These are phyloP conservation scores for Paraconiothyrium sp. DNA, from an alignment of 2,329 filamentous ascomycete genomes.

Conservation along the genomic window DNA sequence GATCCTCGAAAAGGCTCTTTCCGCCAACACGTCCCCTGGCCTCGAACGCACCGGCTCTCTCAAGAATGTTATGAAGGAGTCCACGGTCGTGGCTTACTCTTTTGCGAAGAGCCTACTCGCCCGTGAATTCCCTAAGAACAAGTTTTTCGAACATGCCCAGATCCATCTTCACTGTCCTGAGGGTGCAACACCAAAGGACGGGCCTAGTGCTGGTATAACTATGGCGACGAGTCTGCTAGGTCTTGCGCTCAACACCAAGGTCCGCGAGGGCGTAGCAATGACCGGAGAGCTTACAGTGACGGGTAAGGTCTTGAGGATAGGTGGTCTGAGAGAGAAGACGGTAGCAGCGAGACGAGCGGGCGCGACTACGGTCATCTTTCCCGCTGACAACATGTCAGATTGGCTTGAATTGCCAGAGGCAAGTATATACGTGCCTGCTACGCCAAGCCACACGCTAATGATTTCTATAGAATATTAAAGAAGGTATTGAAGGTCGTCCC, in stretches of 20 bases:
- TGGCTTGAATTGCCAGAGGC: slow-evolving; percentile 98
- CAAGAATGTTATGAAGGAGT: slow-evolving; percentile 98
- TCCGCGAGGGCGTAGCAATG: slow-evolving; percentile 93
- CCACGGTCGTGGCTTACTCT: slow-evolving; percentile 91
- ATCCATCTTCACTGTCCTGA: slow-evolving; percentile 97
- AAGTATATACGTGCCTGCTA: slow-evolving; percentile 50
- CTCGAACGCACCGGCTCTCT: slow-evolving; percentile 95
- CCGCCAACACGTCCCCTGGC: slow-evolving; percentile 75
- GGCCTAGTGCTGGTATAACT: slow-evolving; percentile 81
- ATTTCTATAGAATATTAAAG: slow-evolving; percentile 86
- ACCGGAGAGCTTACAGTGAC: slow-evolving; percentile 97
- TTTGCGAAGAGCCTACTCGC: slow-evolving; percentile 92
- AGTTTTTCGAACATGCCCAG: slow-evolving; percentile 95
- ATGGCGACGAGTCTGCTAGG: slow-evolving; percentile 96
- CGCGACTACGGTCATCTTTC: slow-evolving; percentile 93
- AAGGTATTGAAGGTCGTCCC: slow-evolving; percentile 89
- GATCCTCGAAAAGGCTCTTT: slow-evolving; percentile 85
- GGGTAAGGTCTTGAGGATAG: slow-evolving; percentile 94
- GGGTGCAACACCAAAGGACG: slow-evolving; percentile 95
- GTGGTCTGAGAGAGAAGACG: slow-evolving; percentile 94
- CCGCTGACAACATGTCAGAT: slow-evolving; percentile 92
- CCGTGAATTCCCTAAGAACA: slow-evolving; percentile 84
- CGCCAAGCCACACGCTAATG: slow-evolving; percentile 26
- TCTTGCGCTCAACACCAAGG: slow-evolving; percentile 78
- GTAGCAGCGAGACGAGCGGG: slow-evolving; percentile 92